These are phyloP conservation scores for Globisporangium camurandrum DNA, from an alignment of 352 stramenopile genomes.

Conservation along the genomic window DNA sequence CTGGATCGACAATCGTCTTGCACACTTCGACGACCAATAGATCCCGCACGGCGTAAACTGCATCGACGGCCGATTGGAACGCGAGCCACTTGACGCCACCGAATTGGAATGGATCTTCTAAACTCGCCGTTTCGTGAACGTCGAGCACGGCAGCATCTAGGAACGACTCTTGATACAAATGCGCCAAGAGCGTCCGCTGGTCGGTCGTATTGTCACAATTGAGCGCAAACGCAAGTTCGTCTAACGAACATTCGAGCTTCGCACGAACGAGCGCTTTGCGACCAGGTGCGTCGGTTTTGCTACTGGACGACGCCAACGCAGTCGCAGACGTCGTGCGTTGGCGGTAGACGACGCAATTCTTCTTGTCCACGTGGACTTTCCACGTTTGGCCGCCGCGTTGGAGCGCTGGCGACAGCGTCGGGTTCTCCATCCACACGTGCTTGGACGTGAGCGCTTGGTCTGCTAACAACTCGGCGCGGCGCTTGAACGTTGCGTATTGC, in stretches of 20 bases:
- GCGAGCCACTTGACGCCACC: slow-evolving; percentile 71
- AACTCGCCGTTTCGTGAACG: slow-evolving; percentile 30
- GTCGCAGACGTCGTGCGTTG: no score
- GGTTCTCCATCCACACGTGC: slow-evolving; percentile 67
- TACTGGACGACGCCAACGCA: no score
- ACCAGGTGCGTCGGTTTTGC: slow-evolving; percentile 26
- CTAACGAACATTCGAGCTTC: slow-evolving; percentile 62
- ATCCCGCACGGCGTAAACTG: slow-evolving; percentile 58
- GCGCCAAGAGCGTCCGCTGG: slow-evolving; percentile 47
- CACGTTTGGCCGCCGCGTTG: slow-evolving; percentile 52
- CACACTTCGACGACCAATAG: slow-evolving; percentile 49
- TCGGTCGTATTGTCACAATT: slow-evolving; percentile 54
- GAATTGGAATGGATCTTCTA: slow-evolving; percentile 58
- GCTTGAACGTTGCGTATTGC: slow-evolving; percentile 23
- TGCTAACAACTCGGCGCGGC: slow-evolving; percentile 24
- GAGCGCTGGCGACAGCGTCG: slow-evolving; percentile 41
- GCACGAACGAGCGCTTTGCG: slow-evolving; percentile 47
- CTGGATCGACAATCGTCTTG: slow-evolving; percentile 47
- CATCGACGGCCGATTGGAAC: slow-evolving; percentile 65
- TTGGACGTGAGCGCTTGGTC: slow-evolving; percentile 32
- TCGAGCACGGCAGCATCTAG: slow-evolving; percentile 72
- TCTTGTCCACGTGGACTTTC: slow-evolving; percentile 65
- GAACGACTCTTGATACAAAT: slow-evolving; percentile 67
- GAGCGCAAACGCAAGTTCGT: slow-evolving; percentile 63
- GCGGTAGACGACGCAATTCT: slow-evolving; percentile 65